phyloP scores from a whole-genome alignment of 169 alveolate species.

The Eimeria sp. region DNA sequence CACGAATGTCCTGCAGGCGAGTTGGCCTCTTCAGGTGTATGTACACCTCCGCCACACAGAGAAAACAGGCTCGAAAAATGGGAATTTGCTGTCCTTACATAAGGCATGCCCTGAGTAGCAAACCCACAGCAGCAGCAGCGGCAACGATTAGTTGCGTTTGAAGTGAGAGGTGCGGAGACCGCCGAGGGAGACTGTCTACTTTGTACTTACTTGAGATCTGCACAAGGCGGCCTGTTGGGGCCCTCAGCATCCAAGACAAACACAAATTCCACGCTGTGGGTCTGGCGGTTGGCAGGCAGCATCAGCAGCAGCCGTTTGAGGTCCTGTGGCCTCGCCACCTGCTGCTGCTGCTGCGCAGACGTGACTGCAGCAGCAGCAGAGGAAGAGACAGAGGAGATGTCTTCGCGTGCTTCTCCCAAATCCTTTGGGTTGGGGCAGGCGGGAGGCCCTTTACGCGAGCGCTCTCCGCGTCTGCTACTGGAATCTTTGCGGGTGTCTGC shows the following conservation, averaged over 20 bases:
- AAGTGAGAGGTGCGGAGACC: not conserved
- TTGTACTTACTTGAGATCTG: not conserved
- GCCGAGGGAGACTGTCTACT: not conserved
- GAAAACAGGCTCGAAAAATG: not conserved
- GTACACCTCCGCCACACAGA: not conserved
- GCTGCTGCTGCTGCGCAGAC: conserved; percentile 4
- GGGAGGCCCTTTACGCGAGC: not conserved
- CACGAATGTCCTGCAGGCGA: not conserved
- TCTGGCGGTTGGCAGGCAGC: not conserved
- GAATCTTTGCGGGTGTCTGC: not conserved
- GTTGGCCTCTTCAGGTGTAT: not conserved
- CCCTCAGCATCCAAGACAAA: conserved; percentile 24
- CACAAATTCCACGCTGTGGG: not conserved
- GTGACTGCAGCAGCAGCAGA: not conserved
- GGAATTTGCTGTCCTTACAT: not conserved
- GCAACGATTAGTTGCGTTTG: not conserved
- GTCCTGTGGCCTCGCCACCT: not conserved
- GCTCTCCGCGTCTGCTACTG: not conserved
- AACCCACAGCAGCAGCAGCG: not conserved
- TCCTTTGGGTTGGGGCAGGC: conserved; percentile 1
- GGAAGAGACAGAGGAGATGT: not conserved
- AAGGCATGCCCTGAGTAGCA: not conserved
- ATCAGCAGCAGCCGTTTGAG: not conserved
- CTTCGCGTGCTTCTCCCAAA: not conserved
- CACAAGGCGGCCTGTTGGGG: not conserved